Base-by-base conservation (phyloP, 2,329 filamentous ascomycete species). In the Colletotrichum tropicicola region DNA sequence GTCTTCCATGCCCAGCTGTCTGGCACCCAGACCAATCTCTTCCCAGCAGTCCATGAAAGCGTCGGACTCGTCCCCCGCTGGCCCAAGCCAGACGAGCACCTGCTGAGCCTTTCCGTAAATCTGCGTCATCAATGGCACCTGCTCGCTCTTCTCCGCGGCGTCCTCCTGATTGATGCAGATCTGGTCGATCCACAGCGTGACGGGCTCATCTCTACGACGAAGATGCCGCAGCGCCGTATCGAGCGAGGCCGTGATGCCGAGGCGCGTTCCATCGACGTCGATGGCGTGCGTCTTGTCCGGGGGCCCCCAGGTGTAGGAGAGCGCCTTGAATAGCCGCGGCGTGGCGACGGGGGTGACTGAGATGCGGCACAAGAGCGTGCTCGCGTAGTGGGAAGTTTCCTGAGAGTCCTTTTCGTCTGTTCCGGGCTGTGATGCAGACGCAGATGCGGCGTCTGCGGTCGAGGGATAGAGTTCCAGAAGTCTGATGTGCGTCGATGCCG, bases 111-210 rank as follows among this genome's bases (percentile, higher is more conserved):
- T 72, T 41, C 73, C 71, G 59, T 78, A 80, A 8, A 80, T 74
- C 9, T 70, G 68, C 47, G 77, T 75, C 78, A 80, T 80, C 15
- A 80, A 59, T 30, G 68, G 68, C n/a, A 80, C 77, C 70, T 80
- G 78, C 6, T 69, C 69, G 51, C 73, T 74, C 41, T 77, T 72
- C 65, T 80, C 78, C 3, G 60, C 65, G 15, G 75, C 68, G 45
- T 80, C 74, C 3, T 71, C 70, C 61, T 80, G 78, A 59, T 80
- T 78, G 59, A 80, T 79, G 67, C 78, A 80, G 43, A 80, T 69
- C 68, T 80, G 78, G 37, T 80, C 78, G 3, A 79, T 74, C 78
- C 78, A 80, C 6, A 80, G 69, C 28, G 41, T 60, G n/a, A 67
- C 41, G 30, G 27, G 21, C 35, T 53, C 52, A 12, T 51, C 32